Evolutionary conservation across 2,329 filamentous ascomycete species (phyloP).

Genomic region (Phyllosticta citrichinensis): DNA sequence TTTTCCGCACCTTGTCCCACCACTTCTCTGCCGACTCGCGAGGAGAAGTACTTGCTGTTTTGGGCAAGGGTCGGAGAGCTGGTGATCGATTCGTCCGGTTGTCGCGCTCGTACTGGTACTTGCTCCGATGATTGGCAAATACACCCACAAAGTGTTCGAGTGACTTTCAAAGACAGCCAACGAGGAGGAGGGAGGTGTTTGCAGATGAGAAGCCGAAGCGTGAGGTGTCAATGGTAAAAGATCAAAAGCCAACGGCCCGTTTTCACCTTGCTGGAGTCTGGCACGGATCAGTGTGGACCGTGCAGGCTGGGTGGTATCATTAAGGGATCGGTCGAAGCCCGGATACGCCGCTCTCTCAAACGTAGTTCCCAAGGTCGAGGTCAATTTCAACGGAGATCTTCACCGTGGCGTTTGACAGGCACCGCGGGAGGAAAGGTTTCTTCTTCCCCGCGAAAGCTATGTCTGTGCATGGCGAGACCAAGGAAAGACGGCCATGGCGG

Average conservation of each 20-base stretch:
- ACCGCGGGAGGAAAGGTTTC: constrained; percentile 1
- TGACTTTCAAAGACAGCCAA: neutral
- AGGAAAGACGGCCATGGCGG: neutral
- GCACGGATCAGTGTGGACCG: neutral
- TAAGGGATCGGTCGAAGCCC: neutral
- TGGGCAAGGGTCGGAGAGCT: neutral
- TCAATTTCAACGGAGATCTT: constrained; percentile 2
- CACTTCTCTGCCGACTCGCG: neutral
- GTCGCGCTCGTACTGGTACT: neutral
- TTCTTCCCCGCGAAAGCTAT: neutral
- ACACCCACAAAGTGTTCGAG: neutral
- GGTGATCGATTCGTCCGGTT: neutral
- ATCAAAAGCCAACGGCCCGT: neutral
- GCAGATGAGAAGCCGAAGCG: neutral
- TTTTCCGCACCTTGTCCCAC: constrained; percentile 3
- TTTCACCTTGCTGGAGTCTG: neutral
- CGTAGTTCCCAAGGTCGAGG: neutral
- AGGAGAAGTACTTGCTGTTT: neutral
- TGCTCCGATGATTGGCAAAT: neutral
- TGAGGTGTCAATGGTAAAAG: neutral
- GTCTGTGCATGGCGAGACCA: constrained; percentile 9
- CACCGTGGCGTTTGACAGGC: constrained; percentile 3
- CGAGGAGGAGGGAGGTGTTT: neutral
- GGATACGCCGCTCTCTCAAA: neutral
- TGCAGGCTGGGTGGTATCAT: neutral